Percentiles rank a stretch among this genome's conserved stretches.
phyloP scores from a whole-genome alignment of 2,329 filamentous ascomycete genomes.

The Eurotiales sp. region DNA sequence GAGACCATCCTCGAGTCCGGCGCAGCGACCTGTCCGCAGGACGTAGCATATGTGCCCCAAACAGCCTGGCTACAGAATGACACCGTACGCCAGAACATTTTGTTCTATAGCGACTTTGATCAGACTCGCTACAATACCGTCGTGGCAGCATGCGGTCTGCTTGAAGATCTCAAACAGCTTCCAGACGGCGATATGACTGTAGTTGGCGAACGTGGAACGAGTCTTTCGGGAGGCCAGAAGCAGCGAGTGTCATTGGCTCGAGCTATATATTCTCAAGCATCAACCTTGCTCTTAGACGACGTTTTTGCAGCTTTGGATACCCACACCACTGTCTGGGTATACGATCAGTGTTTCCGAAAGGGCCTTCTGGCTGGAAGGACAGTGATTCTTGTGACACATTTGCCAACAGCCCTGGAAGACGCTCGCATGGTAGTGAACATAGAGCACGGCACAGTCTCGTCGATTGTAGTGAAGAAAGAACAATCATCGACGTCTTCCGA shows the following conservation, averaged over 20 bases:
- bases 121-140: slow-evolving; percentile 55
- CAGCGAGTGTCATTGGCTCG: slow-evolving; percentile 79
- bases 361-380: slow-evolving; percentile 54
- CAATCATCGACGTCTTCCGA: slow-evolving; percentile 1
- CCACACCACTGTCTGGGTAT: slow-evolving; percentile 55
- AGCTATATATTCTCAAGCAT: slow-evolving; percentile 70
- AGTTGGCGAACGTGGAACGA: slow-evolving; percentile 65
- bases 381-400: slow-evolving; percentile 55
- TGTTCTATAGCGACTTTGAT: slow-evolving; percentile 59
- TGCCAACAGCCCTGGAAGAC: slow-evolving; percentile 23
- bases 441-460: slow-evolving; percentile 20
- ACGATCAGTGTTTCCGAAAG: slow-evolving; percentile 56
- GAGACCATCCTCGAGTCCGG: slow-evolving; percentile 25
- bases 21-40: slow-evolving; percentile 44
- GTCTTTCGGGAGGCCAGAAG: slow-evolving; percentile 78
- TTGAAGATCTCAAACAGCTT: slow-evolving; percentile 55
- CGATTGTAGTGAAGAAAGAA: slow-evolving; percentile 15
- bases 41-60: slow-evolving; percentile 57
- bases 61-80: slow-evolving; percentile 64
- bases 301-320: slow-evolving; percentile 84
- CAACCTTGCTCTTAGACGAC: slow-evolving; percentile 80
- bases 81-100: slow-evolving; percentile 62
- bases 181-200: slow-evolving; percentile 60
- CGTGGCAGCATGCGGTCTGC: slow-evolving; percentile 58
- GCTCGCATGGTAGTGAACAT: slow-evolving; percentile 19